A percentile compares a stretch with the other conserved stretches of the same genome.
Evolutionary conservation across 164 flowering plant species (phyloP).

Genomic region (Litsea cubeba): DNA sequence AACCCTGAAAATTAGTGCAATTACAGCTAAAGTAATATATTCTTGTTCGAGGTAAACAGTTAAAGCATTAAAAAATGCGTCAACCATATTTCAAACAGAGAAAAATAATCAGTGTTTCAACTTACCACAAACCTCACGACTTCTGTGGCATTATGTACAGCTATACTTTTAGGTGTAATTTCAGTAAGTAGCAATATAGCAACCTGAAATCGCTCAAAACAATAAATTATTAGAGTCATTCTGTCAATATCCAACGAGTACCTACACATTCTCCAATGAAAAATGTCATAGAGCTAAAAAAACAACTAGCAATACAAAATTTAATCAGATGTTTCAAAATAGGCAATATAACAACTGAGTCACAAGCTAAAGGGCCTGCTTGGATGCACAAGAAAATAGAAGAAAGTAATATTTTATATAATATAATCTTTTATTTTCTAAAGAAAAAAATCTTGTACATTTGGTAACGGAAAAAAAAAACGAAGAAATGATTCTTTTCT

Average conservation of each 20-base stretch:
- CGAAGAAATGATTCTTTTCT: too few species aligned
- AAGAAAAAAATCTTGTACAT: too few species aligned
- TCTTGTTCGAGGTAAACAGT: not conserved
- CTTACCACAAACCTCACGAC: conserved; percentile 98
- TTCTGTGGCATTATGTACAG: conserved; percentile 93
- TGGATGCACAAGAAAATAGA: too few species aligned
- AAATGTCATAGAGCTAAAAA: not conserved
- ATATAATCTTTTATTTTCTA: too few species aligned
- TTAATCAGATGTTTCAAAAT: not conserved
- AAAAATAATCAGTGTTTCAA: conserved; percentile 4
- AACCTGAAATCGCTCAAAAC: conserved; percentile 48
- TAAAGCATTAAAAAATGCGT: not conserved
- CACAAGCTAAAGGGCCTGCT: too few species aligned
- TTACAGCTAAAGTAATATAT: not conserved
- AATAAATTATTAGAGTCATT: not conserved
- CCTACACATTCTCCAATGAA: not conserved
- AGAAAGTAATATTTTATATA: too few species aligned
- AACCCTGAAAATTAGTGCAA: not conserved
- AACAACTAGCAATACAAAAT: not conserved
- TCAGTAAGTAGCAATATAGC: conserved; percentile 93
- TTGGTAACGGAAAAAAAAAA: too few species aligned
- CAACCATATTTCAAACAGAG: not conserved
- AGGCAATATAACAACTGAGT: too few species aligned
- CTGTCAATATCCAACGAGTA: not conserved
- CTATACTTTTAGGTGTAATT: conserved; percentile 96